Conservation (phyloP, 2,329 filamentous ascomycete genomes). For the Aspergillus japonicus region DNA sequence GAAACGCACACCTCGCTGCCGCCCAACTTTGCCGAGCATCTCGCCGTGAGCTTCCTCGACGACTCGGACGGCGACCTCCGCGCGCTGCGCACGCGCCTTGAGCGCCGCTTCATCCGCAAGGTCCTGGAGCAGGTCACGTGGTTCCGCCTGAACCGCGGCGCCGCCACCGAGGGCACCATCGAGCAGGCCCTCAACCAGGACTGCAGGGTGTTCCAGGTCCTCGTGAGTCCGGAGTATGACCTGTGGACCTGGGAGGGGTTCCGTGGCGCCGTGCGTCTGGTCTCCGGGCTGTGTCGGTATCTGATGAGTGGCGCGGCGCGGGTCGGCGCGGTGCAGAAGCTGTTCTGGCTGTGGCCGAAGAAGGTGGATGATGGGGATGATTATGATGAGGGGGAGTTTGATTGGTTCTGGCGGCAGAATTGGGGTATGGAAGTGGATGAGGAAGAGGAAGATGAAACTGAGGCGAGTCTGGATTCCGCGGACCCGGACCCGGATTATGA, state of each 20-base stretch:
- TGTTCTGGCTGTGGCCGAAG: slow-evolving; percentile 22
- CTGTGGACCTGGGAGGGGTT: slow-evolving; percentile 27
- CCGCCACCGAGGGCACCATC: slow-evolving; percentile 15
- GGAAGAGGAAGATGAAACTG: slow-evolving; percentile 12
- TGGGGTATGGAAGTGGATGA: not conserved
- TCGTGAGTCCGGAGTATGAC: slow-evolving; percentile 29
- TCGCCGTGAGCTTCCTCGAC: slow-evolving; percentile 20
- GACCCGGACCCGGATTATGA: not conserved
- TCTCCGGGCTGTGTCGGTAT: slow-evolving; percentile 26
- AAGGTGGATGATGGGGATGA: slow-evolving; percentile 7
- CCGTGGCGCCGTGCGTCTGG: slow-evolving; percentile 13
- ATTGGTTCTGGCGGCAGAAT: not conserved
- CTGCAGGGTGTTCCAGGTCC: slow-evolving; percentile 22
- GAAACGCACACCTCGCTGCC: not conserved
- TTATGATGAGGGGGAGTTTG: not conserved
- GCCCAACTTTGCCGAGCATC: slow-evolving; percentile 5
- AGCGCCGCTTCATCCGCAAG: slow-evolving; percentile 14
- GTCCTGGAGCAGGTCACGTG: slow-evolving; percentile 16
- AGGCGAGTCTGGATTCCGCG: not conserved
- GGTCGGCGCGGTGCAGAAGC: slow-evolving; percentile 24
- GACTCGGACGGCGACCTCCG: slow-evolving; percentile 9
- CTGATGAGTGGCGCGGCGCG: slow-evolving; percentile 28
- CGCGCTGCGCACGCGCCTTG: slow-evolving; percentile 9
- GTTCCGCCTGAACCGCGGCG: slow-evolving; percentile 9
- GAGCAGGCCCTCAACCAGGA: not conserved